phyloP scores from a whole-genome alignment of 164 flowering plant species.

The Chimonanthus salicifolius region DNA sequence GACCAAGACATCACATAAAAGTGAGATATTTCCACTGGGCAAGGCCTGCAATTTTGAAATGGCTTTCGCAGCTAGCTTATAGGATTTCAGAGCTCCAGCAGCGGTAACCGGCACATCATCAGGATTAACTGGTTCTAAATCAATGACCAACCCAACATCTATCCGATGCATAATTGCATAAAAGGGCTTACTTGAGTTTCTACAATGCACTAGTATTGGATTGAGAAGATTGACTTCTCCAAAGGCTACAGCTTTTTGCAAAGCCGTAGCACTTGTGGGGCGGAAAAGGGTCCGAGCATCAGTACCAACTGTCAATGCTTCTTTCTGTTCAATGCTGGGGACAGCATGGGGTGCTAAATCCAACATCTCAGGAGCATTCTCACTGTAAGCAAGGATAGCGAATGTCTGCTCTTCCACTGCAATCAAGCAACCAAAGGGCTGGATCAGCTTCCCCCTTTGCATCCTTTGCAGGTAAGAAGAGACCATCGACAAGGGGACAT shows the following conservation, averaged over 20 bases:
- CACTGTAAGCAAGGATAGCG: slow-evolving; percentile 56
- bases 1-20: slow-evolving; percentile 61
- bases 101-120: slow-evolving; percentile 63
- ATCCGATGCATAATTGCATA: slow-evolving; percentile 70
- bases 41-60: slow-evolving; percentile 68
- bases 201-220: slow-evolving; percentile 60
- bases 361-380: slow-evolving; percentile 72
- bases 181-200: slow-evolving; percentile 63
- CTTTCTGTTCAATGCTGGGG: slow-evolving; percentile 63
- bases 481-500: slow-evolving; percentile 41
- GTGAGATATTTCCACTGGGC: slow-evolving; percentile 55
- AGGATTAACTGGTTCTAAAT: slow-evolving; percentile 69
- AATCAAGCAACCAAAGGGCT: slow-evolving; percentile 68
- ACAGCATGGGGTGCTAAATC: slow-evolving; percentile 65
- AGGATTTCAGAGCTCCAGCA: slow-evolving; percentile 72
- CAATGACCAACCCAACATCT: slow-evolving; percentile 64
- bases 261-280: slow-evolving; percentile 47
- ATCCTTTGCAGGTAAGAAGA: slow-evolving; percentile 56
- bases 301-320: slow-evolving; percentile 48
- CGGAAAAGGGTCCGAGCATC: slow-evolving; percentile 57
- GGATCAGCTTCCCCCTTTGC: slow-evolving; percentile 57
- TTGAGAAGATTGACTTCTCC: slow-evolving; percentile 60
- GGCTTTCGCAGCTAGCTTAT: slow-evolving; percentile 77
- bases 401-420: slow-evolving; percentile 52
- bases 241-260: slow-evolving; percentile 55